phyloP scores from a whole-genome alignment of 768 basidiomycete genomes.

The Mycena floridula region DNA sequence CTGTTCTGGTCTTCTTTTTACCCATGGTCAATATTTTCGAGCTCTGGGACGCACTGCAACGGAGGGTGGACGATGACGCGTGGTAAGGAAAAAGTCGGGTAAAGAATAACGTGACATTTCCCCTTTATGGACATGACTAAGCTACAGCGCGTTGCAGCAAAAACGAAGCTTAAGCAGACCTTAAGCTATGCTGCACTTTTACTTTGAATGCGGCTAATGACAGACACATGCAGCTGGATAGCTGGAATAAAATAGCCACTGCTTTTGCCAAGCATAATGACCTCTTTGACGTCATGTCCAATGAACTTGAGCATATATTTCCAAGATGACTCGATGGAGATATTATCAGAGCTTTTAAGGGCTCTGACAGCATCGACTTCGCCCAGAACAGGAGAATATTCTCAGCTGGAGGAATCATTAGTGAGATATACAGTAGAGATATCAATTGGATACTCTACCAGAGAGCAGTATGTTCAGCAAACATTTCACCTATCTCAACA shows the following conservation, averaged over 20 bases:
- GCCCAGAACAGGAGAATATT: background rate
- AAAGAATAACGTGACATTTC: no score
- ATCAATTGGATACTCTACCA: slow-evolving; percentile 1
- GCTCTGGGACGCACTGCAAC: no score
- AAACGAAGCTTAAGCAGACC: no score
- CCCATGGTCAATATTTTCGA: no score
- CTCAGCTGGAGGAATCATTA: background rate
- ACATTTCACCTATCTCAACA: slow-evolving; percentile 11
- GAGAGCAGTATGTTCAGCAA: slow-evolving; percentile 1
- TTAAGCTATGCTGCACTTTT: no score
- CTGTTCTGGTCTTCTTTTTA: no score
- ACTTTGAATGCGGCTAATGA: no score
- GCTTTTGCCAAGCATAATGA: slow-evolving; percentile 1
- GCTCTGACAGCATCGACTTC: background rate
- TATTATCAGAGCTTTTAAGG: slow-evolving; percentile 1
- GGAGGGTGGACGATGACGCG: no score
- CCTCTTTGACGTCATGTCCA: background rate
- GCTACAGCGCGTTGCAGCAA: no score
- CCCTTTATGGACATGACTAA: no score
- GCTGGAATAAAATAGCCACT: slow-evolving; percentile 3
- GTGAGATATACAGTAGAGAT: background rate
- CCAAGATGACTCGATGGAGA: background rate
- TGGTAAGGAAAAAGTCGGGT: no score
- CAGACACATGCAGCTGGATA: slow-evolving; percentile 3
- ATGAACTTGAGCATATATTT: no score